Base-by-base conservation (phyloP, 768 basidiomycete species). In the Termitomyces sp. region DNA sequence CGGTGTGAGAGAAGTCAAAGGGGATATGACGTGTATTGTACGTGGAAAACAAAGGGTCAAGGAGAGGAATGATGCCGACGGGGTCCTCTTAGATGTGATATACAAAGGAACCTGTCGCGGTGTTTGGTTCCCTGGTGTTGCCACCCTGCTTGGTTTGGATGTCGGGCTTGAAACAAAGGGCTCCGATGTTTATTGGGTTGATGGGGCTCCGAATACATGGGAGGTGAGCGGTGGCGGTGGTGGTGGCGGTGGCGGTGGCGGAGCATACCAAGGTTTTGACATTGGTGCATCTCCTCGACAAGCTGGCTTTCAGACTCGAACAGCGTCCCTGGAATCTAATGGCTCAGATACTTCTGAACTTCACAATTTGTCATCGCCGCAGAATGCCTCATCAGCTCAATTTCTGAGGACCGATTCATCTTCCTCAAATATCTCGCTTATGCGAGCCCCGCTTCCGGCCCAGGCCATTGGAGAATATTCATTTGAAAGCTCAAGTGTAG, bases 101-200 rank as follows among this genome's bases (percentile, higher is more conserved):
- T 91, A 90, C 67, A 85, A 83, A 60, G 89, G 80, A 39, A 79
- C 82, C 3, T 92, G 89, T 70, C 85, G 82, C 59, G 87, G 87
- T 13, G 72, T 92, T 44, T 92, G 88, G 87, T 91, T 85, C 65
- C 85, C 89, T 41, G 91, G 90, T 2, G 90, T 91, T 5, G 91
- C 91, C 3, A 92, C 88, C 3, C 74, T 90, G 63, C 76, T 93
- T 20, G 91, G 89, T 10, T 73, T 92, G 78, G 90, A 92, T 63
- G 79, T 90, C 32, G 79, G 80, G 12, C 75, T 93, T 13, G 84
- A 86, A 59, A 78, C 82, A 9, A 86, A 85, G 63, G 83, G 83
- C 27, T 86, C 84, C 24, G 86, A 89, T 57, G 77, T 90, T 22
- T 69, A 76, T 16, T 93, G 90, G 90, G 77, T 80, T 6, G 71